Percentiles rank a stretch among this genome's conserved stretches.
Evolutionary conservation across 805 yeast genomes (phyloP).

Genomic region (Starmerella etchellsii): DNA sequence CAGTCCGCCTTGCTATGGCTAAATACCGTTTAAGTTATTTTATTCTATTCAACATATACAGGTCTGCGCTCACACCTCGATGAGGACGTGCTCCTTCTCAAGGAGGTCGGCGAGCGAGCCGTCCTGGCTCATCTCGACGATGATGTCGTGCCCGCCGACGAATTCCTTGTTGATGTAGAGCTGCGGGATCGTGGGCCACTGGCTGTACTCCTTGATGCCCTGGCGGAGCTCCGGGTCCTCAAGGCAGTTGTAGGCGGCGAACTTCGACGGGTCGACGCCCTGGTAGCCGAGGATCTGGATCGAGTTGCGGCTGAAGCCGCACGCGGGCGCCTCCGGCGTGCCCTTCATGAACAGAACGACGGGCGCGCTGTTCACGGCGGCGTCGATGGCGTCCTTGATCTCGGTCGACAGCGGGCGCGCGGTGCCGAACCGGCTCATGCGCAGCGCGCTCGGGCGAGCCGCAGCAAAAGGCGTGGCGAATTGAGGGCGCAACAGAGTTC

Average conservation of each 20-base stretch:
- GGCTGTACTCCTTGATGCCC: slow-evolving; percentile 88
- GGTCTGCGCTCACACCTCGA: slow-evolving; percentile 35
- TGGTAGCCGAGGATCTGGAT: slow-evolving; percentile 88
- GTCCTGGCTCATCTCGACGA: slow-evolving; percentile 67
- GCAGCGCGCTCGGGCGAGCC: background rate
- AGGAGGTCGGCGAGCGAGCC: slow-evolving; percentile 85
- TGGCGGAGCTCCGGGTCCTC: slow-evolving; percentile 90
- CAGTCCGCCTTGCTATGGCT: no score
- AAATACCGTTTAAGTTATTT: no score
- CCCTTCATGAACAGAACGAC: slow-evolving; percentile 98
- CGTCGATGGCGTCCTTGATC: slow-evolving; percentile 69
- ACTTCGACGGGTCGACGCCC: slow-evolving; percentile 92
- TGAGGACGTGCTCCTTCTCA: slow-evolving; percentile 63
- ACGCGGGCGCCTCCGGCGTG: slow-evolving; percentile 93
- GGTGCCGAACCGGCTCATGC: background rate
- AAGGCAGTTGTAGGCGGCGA: slow-evolving; percentile 92
- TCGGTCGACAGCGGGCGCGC: slow-evolving; percentile 56
- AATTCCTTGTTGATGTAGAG: slow-evolving; percentile 78
- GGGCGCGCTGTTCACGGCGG: slow-evolving; percentile 78
- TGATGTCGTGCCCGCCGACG: slow-evolving; percentile 94
- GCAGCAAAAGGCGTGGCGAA: background rate
- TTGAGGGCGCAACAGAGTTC: slow-evolving; percentile 11
- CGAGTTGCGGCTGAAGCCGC: slow-evolving; percentile 94
- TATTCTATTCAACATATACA: background rate
- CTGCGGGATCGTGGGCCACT: slow-evolving; percentile 99